Conservation (phyloP, 2,329 filamentous ascomycete genomes). For the Corniculantispora saksenae region DNA sequence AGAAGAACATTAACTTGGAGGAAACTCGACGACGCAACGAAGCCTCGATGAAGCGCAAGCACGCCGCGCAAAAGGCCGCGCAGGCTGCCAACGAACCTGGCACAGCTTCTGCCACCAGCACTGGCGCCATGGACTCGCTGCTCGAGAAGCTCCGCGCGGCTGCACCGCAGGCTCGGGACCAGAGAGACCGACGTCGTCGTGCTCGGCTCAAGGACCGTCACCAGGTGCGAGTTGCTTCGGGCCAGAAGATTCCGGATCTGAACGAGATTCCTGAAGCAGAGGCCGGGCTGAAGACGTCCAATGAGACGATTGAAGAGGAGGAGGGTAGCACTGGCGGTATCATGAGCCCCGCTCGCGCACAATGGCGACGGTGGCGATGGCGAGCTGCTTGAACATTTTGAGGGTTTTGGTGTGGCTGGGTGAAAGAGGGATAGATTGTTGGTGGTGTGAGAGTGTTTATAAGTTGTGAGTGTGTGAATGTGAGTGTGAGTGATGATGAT, state of each 20-base stretch:
- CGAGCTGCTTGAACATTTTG: constrained; percentile 16
- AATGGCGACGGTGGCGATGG: constrained; percentile 32
- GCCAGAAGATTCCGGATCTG: constrained; percentile 78
- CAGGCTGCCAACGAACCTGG: constrained; percentile 51
- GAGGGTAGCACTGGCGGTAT: constrained; percentile 35
- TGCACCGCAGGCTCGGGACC: constrained; percentile 84
- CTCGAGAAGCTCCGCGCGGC: constrained; percentile 93
- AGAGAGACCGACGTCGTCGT: constrained; percentile 82
- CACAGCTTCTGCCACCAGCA: constrained; percentile 68
- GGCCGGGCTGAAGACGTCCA: constrained; percentile 36
- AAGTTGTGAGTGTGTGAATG: not conserved
- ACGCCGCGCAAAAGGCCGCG: constrained; percentile 64
- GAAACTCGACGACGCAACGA: constrained; percentile 84
- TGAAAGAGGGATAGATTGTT: not conserved
- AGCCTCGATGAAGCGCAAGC: constrained; percentile 88
- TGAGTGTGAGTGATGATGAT: not conserved
- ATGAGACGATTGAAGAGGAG: constrained; percentile 48
- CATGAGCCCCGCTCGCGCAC: constrained; percentile 50
- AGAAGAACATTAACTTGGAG: constrained; percentile 86
- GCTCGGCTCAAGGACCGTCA: constrained; percentile 88
- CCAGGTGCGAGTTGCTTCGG: constrained; percentile 84
- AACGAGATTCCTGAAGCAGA: constrained; percentile 63
- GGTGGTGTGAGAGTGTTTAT: not conserved
- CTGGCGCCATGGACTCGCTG: constrained; percentile 93
- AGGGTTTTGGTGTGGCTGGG: not conserved